Evolutionary conservation across 371 early-diverging fungal genomes (phyloP), one percentile per base, ranked within the genome.

Genomic region (Mucor irregularis): DNA sequence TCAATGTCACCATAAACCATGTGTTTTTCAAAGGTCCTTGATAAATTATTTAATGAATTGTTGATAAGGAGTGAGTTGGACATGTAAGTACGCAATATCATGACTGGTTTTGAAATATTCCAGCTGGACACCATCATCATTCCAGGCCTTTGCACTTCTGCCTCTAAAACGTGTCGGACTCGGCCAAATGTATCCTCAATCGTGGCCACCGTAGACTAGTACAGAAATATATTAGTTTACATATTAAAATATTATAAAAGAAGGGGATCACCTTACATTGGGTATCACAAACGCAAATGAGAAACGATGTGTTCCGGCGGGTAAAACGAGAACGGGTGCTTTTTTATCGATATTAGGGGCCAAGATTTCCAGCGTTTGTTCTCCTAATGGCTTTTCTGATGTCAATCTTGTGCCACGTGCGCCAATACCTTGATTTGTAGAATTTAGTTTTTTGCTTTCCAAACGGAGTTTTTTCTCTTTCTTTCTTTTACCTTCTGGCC

Each of bases 141-240:
- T 0, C 76, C 76, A 13, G 76, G 69, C 16, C 76, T 54, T 42
- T 56, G 61, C 4, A 69, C 73, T 16, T 62, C 58, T 5, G 73
- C 76, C 38, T 75, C 72, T 4, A 71, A 59, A 9, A 50, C 54
- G 52, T 75, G 76, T 22, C 58, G 58, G 14, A 75, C 76, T 30
- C 76, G 59, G 11, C 76, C 76, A 62, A 72, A 72, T 2, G 61
- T 62, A 49, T 75, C 73, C n/a, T 75, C 70, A 29, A 75, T 69
- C 2, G 72, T 61, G 28, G 72, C 67, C 5, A 68, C 66, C 21
- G 65, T 50, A 22, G 76, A 75, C 76, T 75, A 46, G n/a, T 11
- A 19, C 17, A 7, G 19, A 53, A 44, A 17, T 14, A 22, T 22
- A 29, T 53, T 25, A 44, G 25, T 44, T 17, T 24, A 16, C 14